These are phyloP conservation scores for Ceratobasidium sp. DNA, from an alignment of 1,284 basidiomycete species.

Conservation along the genomic window DNA sequence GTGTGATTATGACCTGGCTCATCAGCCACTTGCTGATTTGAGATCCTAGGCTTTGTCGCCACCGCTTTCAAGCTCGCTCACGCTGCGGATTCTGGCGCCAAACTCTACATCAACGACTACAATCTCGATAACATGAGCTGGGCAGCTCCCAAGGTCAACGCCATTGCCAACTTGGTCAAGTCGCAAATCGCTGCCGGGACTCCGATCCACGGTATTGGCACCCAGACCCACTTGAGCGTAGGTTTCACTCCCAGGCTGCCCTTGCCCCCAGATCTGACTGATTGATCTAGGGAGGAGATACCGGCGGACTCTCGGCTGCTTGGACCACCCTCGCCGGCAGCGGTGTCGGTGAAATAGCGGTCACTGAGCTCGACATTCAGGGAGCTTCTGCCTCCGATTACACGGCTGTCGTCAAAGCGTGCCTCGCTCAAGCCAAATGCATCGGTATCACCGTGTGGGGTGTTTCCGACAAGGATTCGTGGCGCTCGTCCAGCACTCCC, in stretches of 20 bases:
- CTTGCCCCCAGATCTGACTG: conserved; percentile 58
- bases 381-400: conserved; percentile 31
- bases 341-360: conserved; percentile 67
- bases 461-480: conserved; percentile 46
- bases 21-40: not conserved
- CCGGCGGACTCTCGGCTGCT: conserved; percentile 50
- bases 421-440: conserved; percentile 14
- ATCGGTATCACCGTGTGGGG: conserved; percentile 42
- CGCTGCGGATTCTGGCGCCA: conserved; percentile 14
- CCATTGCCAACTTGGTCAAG: conserved; percentile 66
- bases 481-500: conserved; percentile 27
- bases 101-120: conserved; percentile 43
- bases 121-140: conserved; percentile 55
- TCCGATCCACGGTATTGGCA: conserved; percentile 71
- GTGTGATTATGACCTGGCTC: not conserved
- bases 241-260: conserved; percentile 56
- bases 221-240: conserved; percentile 58
- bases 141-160: conserved; percentile 66
- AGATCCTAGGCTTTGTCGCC: not conserved
- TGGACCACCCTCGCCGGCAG: conserved; percentile 61
- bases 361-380: conserved; percentile 72
- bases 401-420: conserved; percentile 15
- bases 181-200: conserved; percentile 62
- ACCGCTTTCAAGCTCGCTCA: conserved; percentile 28
- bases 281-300: conserved; percentile 62